Conservation (phyloP, 768 basidiomycete genomes). For the Filobasidium floriforme region DNA sequence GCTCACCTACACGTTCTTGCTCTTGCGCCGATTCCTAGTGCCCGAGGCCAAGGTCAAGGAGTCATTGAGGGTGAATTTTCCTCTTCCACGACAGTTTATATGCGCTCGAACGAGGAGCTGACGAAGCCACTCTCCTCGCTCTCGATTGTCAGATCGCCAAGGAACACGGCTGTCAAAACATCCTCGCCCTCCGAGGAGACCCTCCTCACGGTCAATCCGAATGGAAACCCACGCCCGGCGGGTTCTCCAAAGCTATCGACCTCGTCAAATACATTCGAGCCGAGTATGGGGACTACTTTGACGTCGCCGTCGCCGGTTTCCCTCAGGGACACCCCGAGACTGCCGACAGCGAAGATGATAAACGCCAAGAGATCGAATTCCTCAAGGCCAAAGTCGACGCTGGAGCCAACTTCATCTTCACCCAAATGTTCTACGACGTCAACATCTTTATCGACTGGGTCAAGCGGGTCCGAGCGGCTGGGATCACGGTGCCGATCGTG, state of each 20-base stretch:
- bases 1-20: neutral
- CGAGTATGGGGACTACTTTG: constrained; percentile 83
- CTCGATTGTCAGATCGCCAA: constrained; percentile 66
- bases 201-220: constrained; percentile 79
- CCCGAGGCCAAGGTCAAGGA: constrained; percentile 89
- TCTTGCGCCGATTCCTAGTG: constrained; percentile 49
- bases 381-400: constrained; percentile 87
- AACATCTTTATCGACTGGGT: constrained; percentile 90
- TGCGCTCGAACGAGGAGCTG: neutral
- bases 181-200: constrained; percentile 87
- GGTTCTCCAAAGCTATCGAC: constrained; percentile 83
- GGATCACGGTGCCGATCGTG: constrained; percentile 80
- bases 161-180: constrained; percentile 76
- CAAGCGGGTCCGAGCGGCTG: constrained; percentile 66
- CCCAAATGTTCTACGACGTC: constrained; percentile 96
- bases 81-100: neutral
- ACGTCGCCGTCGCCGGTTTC: constrained; percentile 88
- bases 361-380: constrained; percentile 63
- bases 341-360: constrained; percentile 51
- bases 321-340: constrained; percentile 68
- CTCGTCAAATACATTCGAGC: constrained; percentile 80
- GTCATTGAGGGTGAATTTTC: constrained; percentile 60
- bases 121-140: neutral
- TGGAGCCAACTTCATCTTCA: constrained; percentile 89
- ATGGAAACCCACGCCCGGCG: constrained; percentile 87